phyloP scores from a whole-genome alignment of 192 early-diverging fungal species.

The Podila minutissima region DNA sequence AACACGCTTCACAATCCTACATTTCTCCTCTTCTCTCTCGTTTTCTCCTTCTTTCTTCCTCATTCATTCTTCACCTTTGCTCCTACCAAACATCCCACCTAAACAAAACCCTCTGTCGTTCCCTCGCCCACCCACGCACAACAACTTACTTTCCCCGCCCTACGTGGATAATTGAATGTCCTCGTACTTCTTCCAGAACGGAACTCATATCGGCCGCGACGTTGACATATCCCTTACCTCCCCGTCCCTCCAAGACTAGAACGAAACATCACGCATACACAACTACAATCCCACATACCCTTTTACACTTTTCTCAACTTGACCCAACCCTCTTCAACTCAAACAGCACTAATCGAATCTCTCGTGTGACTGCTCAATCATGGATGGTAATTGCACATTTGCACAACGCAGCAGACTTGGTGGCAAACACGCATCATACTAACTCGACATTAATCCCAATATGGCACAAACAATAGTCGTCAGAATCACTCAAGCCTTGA shows the following conservation, averaged over 20 bases:
- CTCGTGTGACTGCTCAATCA: conserved; percentile 10
- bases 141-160: not conserved
- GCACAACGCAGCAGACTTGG: not conserved
- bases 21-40: not conserved
- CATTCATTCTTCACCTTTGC: not conserved
- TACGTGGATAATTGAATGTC: conserved; percentile 29
- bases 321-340: too few species aligned
- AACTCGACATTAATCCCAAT: not conserved
- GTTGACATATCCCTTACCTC: conserved; percentile 29
- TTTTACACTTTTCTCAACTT: not conserved
- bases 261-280: not conserved
- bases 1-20: too few species aligned
- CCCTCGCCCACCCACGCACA: not conserved
- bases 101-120: not conserved
- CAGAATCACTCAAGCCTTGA: conserved; percentile 47
- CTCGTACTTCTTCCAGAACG: conserved; percentile 56
- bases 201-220: conserved; percentile 53
- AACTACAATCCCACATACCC: not conserved
- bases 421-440: not conserved
- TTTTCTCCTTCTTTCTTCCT: not conserved
- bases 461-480: conserved; percentile 15
- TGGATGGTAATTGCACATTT: conserved; percentile 6
- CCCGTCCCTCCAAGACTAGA: not conserved
- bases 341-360: conserved; percentile 11
- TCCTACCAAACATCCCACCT: not conserved